phyloP scores from a whole-genome alignment of 1,284 basidiomycete species.

The Cryptococcus depauperatus region DNA sequence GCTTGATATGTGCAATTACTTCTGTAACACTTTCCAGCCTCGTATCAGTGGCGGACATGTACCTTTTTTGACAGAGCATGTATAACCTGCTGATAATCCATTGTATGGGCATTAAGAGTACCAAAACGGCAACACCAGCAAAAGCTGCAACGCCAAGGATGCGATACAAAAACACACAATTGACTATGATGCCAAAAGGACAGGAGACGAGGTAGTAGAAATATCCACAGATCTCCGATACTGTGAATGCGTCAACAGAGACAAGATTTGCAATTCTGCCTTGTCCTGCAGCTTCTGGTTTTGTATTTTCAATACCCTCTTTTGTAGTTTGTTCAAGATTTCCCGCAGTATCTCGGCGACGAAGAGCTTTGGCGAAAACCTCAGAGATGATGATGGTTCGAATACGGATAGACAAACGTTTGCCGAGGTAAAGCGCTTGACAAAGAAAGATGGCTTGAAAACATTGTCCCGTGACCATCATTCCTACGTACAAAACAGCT shows the following conservation, averaged over 20 bases:
- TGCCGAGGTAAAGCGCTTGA: slow-evolving; percentile 48
- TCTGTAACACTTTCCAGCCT: slow-evolving; percentile 51
- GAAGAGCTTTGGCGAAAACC: slow-evolving; percentile 51
- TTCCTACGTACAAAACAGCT: slow-evolving; percentile 48
- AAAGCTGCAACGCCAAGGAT: slow-evolving; percentile 46
- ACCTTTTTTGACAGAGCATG: slow-evolving; percentile 46
- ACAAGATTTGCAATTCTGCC: slow-evolving; percentile 53
- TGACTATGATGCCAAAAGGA: slow-evolving; percentile 47
- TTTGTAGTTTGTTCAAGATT: slow-evolving; percentile 13
- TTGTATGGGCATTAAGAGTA: slow-evolving; percentile 44
- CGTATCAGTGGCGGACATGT: slow-evolving; percentile 50
- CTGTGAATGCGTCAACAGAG: slow-evolving; percentile 50
- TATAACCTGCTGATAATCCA: slow-evolving; percentile 45
- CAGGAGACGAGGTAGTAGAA: slow-evolving; percentile 37
- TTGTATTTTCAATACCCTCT: too few relatives aligned
- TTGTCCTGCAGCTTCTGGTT: slow-evolving; percentile 44
- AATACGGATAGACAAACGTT: slow-evolving; percentile 46
- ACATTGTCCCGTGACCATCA: slow-evolving; percentile 48
- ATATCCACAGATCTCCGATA: slow-evolving; percentile 43
- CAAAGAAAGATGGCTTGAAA: slow-evolving; percentile 42
- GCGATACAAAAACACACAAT: slow-evolving; percentile 46
- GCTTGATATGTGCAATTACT: slow-evolving; percentile 50
- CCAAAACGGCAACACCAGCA: slow-evolving; percentile 45
- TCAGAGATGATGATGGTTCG: slow-evolving; percentile 50
- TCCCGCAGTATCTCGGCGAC: slow-evolving; percentile 47